Evolutionary conservation across 2,329 filamentous ascomycete genomes (phyloP).

Genomic region (Colletotrichum sp.): DNA sequence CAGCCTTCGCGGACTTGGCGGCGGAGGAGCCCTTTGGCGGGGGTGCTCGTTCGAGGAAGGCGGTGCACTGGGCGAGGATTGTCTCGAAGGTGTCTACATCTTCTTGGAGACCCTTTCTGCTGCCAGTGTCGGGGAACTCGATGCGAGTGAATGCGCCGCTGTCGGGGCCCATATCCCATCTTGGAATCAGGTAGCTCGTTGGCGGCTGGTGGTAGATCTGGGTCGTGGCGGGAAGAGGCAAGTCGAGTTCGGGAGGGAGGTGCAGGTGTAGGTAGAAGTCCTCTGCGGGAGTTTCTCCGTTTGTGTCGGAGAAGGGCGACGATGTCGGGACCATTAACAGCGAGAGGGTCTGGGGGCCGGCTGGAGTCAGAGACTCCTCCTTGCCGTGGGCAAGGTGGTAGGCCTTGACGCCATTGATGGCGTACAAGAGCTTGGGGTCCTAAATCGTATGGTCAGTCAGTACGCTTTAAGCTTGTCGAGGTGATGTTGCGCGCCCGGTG

Average conservation of each 20-base stretch:
- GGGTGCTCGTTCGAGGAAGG: conserved; percentile 85
- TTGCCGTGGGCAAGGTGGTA: conserved; percentile 90
- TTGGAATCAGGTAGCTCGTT: conserved; percentile 89
- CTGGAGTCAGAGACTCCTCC: conserved; percentile 81
- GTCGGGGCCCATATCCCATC: conserved; percentile 90
- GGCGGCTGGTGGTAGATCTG: conserved; percentile 98
- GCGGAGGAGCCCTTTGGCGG: conserved; percentile 51
- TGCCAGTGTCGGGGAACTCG: conserved; percentile 81
- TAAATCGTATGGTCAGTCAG: conserved; percentile 26
- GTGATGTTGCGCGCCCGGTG: conserved; percentile 3
- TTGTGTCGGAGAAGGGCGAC: conserved; percentile 66
- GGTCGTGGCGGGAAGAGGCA: conserved; percentile 91
- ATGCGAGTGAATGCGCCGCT: conserved; percentile 91
- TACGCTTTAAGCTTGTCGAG: neutral
- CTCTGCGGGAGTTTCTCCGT: conserved; percentile 74
- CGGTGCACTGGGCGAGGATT: conserved; percentile 95
- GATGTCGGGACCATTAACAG: conserved; percentile 95
- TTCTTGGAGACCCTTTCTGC: conserved; percentile 78
- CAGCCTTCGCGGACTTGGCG: neutral
- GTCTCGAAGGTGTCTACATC: conserved; percentile 97
- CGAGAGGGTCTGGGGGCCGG: conserved; percentile 88
- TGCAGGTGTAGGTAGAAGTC: conserved; percentile 98
- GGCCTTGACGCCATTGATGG: conserved; percentile 84
- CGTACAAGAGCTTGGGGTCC: conserved; percentile 72
- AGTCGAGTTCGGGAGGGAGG: conserved; percentile 90